Conservation (phyloP, 352 stramenopile species). For the Phytophthora syringae region DNA sequence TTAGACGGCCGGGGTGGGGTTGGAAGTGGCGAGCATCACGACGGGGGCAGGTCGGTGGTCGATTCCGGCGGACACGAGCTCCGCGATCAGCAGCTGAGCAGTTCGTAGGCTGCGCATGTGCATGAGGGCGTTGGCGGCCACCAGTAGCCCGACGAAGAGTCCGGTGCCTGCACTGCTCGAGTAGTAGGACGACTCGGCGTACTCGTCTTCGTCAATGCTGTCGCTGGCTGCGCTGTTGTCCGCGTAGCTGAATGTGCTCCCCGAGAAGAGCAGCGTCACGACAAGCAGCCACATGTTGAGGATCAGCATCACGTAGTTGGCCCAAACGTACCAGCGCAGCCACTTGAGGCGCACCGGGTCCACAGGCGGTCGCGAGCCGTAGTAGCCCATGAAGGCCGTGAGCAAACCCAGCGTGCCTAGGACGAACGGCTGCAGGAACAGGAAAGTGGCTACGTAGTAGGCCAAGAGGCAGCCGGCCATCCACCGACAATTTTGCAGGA, state of each 20-base stretch:
- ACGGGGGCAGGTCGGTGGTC: slow-evolving; percentile 21
- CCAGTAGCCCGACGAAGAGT: slow-evolving; percentile 58
- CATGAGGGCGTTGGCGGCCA: slow-evolving; percentile 62
- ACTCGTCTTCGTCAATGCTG: slow-evolving; percentile 31
- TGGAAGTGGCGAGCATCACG: slow-evolving; percentile 25
- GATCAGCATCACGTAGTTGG: slow-evolving; percentile 74
- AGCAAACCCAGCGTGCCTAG: slow-evolving; percentile 62
- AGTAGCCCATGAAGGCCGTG: slow-evolving; percentile 72
- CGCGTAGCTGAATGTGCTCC: slow-evolving; percentile 20
- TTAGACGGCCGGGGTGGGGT: slow-evolving; percentile 32
- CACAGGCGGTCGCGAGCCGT: slow-evolving; percentile 63
- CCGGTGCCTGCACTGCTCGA: slow-evolving; percentile 44
- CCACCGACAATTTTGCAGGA: slow-evolving; percentile 69
- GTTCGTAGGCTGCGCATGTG: slow-evolving; percentile 61
- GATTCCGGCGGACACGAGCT: slow-evolving; percentile 38
- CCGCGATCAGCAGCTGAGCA: slow-evolving; percentile 34
- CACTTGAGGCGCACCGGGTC: slow-evolving; percentile 70
- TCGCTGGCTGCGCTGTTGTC: slow-evolving; percentile 11
- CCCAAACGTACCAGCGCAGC: slow-evolving; percentile 70
- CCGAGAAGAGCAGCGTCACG: slow-evolving; percentile 53
- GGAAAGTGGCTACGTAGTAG: slow-evolving; percentile 73
- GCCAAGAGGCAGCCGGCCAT: slow-evolving; percentile 64
- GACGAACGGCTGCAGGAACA: slow-evolving; percentile 80
- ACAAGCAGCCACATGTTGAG: slow-evolving; percentile 73
- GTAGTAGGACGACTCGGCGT: slow-evolving; percentile 38